phyloP scores from a whole-genome alignment of 73 alveolate genomes.

The Uronychia setigera region DNA sequence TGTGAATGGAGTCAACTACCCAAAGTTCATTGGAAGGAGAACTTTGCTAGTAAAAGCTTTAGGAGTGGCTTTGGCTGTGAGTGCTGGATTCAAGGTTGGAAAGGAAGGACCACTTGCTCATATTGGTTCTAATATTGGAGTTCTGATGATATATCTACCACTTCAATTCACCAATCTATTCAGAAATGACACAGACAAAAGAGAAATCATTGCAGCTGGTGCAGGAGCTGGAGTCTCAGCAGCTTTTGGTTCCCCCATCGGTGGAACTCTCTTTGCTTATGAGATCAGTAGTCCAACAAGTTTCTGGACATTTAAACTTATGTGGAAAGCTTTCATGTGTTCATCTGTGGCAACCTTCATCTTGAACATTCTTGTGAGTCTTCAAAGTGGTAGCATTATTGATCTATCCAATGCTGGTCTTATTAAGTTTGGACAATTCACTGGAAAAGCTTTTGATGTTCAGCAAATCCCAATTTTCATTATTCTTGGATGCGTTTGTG shows the following conservation, averaged over 20 bases:
- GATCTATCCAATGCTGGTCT: conserved; percentile 50
- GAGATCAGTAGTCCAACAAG: conserved; percentile 54
- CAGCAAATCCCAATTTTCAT: conserved; percentile 34
- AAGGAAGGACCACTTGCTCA: conserved; percentile 73
- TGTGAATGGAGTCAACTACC: conserved; percentile 56
- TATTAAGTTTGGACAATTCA: conserved; percentile 48
- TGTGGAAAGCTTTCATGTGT: conserved; percentile 61
- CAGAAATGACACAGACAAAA: conserved; percentile 47
- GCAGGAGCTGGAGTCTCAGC: conserved; percentile 65
- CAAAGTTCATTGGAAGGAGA: conserved; percentile 17
- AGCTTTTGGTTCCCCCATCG: conserved; percentile 70
- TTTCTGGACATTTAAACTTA: conserved; percentile 55
- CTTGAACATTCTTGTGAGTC: conserved; percentile 31
- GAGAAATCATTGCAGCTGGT: conserved; percentile 69
- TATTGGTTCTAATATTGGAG: conserved; percentile 63
- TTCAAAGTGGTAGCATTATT: conserved; percentile 13
- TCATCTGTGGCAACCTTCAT: conserved; percentile 43
- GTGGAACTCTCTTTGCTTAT: conserved; percentile 62
- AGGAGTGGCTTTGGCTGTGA: conserved; percentile 58
- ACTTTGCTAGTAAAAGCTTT: conserved; percentile 53
- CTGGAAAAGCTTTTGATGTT: conserved; percentile 27
- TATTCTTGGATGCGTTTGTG: conserved; percentile 43
- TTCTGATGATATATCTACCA: conserved; percentile 39
- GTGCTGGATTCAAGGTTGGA: conserved; percentile 52
- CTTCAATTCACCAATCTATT: conserved; percentile 8